These are phyloP conservation scores for Sphaceloma murrayae DNA, from an alignment of 2,329 filamentous ascomycete genomes.

Conservation along the genomic window DNA sequence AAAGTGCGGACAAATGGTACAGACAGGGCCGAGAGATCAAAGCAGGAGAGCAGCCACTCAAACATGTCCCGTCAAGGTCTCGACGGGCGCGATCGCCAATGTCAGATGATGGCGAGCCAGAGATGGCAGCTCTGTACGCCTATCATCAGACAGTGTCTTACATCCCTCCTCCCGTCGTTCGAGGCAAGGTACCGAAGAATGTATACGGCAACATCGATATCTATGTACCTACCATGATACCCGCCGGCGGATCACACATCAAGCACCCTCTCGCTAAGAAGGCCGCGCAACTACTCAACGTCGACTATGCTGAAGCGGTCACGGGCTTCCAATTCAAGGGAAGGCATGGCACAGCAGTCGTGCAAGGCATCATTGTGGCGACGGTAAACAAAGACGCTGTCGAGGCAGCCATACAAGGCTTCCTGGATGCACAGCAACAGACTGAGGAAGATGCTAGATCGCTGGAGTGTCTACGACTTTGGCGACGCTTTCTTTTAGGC, in stretches of 20 bases:
- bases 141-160: conserved; percentile 60
- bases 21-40: conserved; percentile 72
- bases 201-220: conserved; percentile 54
- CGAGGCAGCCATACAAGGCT: conserved; percentile 54
- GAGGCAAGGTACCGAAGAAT: conserved; percentile 59
- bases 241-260: conserved; percentile 49
- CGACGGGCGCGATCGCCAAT: conserved; percentile 25
- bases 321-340: conserved; percentile 85
- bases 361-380: conserved; percentile 69
- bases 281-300: conserved; percentile 63
- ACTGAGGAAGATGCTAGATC: conserved; percentile 49
- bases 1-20: conserved; percentile 84
- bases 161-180: conserved; percentile 61
- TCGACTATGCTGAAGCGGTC: conserved; percentile 84
- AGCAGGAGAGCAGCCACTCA: conserved; percentile 69
- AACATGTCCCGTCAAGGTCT: conserved; percentile 45
- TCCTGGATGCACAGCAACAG: conserved; percentile 57
- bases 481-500: conserved; percentile 52
- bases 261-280: conserved; percentile 50
- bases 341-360: conserved; percentile 72
- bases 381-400: conserved; percentile 63
- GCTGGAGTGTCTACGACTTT: conserved; percentile 43
- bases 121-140: conserved; percentile 51
- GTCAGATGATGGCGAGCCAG: conserved; percentile 37
- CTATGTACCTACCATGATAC: conserved; percentile 55